Evolutionary conservation across 495 filamentous ascomycete species (phyloP), one percentile per base, ranked within the genome.

Genomic region (Aspergillus panamensis): DNA sequence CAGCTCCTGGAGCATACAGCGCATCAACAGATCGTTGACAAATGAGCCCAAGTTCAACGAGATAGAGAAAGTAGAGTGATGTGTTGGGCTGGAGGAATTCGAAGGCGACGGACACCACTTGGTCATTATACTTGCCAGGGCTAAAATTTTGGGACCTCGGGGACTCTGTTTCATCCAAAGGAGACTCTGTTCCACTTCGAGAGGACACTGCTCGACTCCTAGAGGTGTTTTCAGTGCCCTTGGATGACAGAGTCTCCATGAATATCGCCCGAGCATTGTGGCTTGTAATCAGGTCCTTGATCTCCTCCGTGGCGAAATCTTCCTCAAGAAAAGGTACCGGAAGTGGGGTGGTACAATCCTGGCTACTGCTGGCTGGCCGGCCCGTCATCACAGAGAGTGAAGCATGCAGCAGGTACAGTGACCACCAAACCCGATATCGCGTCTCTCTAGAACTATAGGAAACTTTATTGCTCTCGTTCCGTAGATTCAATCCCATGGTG

Each of bases 401-500:
- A 19, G 78, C 76, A 55, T 88, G 85, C 20, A 87, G 65, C n/a
- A 74, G 74, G 55, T 82, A 84, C 3, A 88, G 51, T 6, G 83
- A 78, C 80, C 84, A 77, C 73, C 74, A 77, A 13, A 73, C 67
- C 19, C 71, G 62, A 50, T 73, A 75, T 13, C 73, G 68, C 43
- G 65, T 69, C 47, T 77, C 74, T 53, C 79, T 83, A 6, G 84
- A 79, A 12, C 71, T 57, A 35, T 80, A 73, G 14, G 64, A 59
- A 21, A 84, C 62, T 8, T 69, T 69, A 12, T 66, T 72, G 35
- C 73, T 81, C 35, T 84, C 79, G 59, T 80, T 87, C 17, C 83
- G 80, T 17, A 87, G 66, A 58, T 88, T 83, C 21, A 89, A 69
- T 12, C 84, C 85, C 53, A 88, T 78, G 0, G 78, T 77, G 37